Evolutionary conservation across 345 rosid genomes (phyloP).

Genomic region (Dimocarpus longan): DNA sequence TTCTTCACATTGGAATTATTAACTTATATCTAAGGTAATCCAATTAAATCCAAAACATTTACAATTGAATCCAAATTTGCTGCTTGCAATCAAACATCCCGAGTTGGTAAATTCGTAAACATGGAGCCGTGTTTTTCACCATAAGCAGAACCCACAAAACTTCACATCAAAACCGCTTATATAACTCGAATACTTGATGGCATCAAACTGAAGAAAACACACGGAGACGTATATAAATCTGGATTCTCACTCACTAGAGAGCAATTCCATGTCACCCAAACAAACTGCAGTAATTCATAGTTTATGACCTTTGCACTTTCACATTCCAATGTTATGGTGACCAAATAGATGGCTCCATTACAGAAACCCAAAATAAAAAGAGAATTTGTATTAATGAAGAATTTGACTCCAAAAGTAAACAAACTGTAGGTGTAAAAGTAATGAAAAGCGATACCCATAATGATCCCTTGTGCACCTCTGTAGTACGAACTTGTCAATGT

Average conservation of each 20-base stretch:
- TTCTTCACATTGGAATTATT: neutral
- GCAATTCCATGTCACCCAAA: neutral
- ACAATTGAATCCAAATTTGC: neutral
- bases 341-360: neutral
- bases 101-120: too few species aligned
- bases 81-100: neutral
- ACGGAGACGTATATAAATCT: neutral
- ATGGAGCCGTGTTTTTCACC: too few species aligned
- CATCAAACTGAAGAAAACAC: neutral
- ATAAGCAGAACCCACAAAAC: too few species aligned
- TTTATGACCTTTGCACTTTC: neutral
- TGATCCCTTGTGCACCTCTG: slow-evolving; percentile 53
- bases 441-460: slow-evolving; percentile 35
- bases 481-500: slow-evolving; percentile 60
- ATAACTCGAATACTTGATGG: too few species aligned
- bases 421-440: neutral
- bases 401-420: neutral
- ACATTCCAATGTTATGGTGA: too few species aligned
- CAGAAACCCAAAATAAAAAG: neutral
- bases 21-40: neutral
- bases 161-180: too few species aligned
- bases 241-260: neutral
- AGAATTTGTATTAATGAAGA: neutral
- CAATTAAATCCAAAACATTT: neutral
- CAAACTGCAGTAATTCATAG: neutral